Conservation (phyloP, 257 asterid genomes). For the Lycium ferocissimum region DNA sequence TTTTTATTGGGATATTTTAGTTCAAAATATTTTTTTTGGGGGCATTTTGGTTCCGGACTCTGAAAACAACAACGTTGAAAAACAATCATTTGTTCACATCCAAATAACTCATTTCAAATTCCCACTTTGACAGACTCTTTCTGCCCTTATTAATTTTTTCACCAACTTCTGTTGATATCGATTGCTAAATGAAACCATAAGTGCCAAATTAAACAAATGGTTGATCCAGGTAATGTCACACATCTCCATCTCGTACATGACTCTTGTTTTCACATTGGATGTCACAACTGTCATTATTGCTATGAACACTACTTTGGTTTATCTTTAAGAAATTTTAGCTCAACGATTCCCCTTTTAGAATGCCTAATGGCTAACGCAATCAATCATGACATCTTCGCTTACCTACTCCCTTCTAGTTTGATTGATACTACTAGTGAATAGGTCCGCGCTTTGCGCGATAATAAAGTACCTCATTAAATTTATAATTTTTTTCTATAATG, state of each 20-base stretch:
- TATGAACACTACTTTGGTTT: background rate
- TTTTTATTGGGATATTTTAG: no score
- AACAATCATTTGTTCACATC: background rate
- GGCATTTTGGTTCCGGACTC: no score
- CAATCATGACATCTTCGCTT: background rate
- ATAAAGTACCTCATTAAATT: no score
- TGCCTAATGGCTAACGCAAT: background rate
- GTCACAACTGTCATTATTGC: background rate
- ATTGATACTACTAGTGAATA: background rate
- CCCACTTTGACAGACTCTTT: background rate
- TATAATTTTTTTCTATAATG: no score
- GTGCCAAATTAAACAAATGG: background rate
- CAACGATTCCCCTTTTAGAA: background rate
- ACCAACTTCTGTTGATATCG: background rate
- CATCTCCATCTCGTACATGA: no score
- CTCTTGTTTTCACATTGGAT: conserved; percentile 24
- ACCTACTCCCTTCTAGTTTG: background rate
- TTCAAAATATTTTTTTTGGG: no score
- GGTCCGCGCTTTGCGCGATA: no score
- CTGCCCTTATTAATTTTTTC: background rate
- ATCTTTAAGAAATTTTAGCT: background rate
- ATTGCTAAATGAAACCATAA: background rate
- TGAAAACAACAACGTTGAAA: background rate
- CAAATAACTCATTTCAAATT: background rate
- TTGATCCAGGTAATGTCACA: no score